A percentile compares a stretch with the other conserved stretches of the same genome.
phyloP scores from a whole-genome alignment of 257 asterid genomes.

The Capsicum chinense region DNA sequence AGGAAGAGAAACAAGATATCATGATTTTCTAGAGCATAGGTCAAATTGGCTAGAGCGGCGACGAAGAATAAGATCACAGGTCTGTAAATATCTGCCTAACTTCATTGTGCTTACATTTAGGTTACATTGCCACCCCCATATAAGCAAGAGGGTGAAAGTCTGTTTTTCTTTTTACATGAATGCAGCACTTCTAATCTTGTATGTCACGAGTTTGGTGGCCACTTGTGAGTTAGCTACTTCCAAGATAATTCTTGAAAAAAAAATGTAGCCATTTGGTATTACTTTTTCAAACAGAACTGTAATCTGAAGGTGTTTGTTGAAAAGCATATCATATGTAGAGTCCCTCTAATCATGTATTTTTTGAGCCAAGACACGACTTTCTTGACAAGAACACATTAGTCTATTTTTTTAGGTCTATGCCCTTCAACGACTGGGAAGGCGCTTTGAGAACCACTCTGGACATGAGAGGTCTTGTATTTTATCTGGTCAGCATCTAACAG shows the following conservation, averaged over 20 bases:
- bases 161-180: neutral
- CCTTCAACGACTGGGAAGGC: slow-evolving; percentile 86
- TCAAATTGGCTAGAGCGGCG: slow-evolving; percentile 87
- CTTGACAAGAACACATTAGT: neutral
- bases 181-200: neutral
- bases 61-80: slow-evolving; percentile 99
- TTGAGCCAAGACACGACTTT: slow-evolving; percentile 4
- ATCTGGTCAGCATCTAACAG: slow-evolving; percentile 85
- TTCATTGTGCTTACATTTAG: neutral
- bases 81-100: slow-evolving; percentile 38
- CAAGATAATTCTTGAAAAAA: neutral
- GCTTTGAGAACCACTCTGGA: slow-evolving; percentile 79
- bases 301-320: slow-evolving; percentile 23
- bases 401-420: slow-evolving; percentile 68
- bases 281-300: neutral
- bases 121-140: neutral
- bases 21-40: slow-evolving; percentile 76
- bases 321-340: neutral
- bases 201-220: slow-evolving; percentile 2
- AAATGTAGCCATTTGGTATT: neutral
- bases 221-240: neutral
- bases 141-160: neutral
- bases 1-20: slow-evolving; percentile 72
- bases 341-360: neutral
- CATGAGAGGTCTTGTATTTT: slow-evolving; percentile 83